Conservation (phyloP, 179 eudicot species). For the Sideroxylon spinosum region DNA sequence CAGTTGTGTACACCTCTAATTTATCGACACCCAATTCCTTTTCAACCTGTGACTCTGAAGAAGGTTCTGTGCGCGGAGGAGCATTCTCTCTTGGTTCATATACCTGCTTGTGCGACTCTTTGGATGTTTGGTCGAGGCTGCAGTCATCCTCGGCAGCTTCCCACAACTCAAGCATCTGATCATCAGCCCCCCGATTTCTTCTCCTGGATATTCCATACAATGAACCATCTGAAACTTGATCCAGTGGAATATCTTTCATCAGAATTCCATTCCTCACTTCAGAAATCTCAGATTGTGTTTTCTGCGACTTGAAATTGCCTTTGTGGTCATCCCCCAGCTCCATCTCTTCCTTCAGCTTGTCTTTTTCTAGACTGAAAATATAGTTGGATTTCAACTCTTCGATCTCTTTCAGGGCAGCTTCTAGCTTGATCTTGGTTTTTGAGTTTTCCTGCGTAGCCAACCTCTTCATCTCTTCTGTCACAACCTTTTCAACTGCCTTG, state of each 20-base stretch:
- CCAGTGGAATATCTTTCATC: conserved; percentile 90
- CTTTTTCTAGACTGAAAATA: conserved; percentile 23
- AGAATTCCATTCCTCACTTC: conserved; percentile 40
- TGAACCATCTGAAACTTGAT: conserved; percentile 54
- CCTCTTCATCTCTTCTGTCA: conserved; percentile 43
- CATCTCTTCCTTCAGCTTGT: conserved; percentile 20
- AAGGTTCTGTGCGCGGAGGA: conserved; percentile 28
- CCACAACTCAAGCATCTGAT: conserved; percentile 86
- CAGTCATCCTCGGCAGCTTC: conserved; percentile 54
- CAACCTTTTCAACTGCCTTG: conserved; percentile 52
- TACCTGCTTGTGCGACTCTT: conserved; percentile 31
- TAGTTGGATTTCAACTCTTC: conserved; percentile 38
- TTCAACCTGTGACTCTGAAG: conserved; percentile 49
- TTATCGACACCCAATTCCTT: conserved; percentile 77
- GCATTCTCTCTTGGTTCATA: conserved; percentile 29
- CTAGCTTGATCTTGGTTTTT: conserved; percentile 29
- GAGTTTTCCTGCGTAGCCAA: conserved; percentile 28
- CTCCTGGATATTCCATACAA: conserved; percentile 32
- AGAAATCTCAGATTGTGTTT: conserved; percentile 36
- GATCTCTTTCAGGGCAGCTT: conserved; percentile 41
- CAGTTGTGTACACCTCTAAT: conserved; percentile 36
- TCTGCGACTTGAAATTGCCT: conserved; percentile 25
- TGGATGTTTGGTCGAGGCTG: conserved; percentile 25
- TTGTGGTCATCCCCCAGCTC: conserved; percentile 17
- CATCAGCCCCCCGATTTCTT: conserved; percentile 42